Percentiles rank a stretch among this genome's conserved stretches.
Evolutionary conservation across 495 filamentous ascomycete genomes (phyloP).

Genomic region (Letharia lupina): DNA sequence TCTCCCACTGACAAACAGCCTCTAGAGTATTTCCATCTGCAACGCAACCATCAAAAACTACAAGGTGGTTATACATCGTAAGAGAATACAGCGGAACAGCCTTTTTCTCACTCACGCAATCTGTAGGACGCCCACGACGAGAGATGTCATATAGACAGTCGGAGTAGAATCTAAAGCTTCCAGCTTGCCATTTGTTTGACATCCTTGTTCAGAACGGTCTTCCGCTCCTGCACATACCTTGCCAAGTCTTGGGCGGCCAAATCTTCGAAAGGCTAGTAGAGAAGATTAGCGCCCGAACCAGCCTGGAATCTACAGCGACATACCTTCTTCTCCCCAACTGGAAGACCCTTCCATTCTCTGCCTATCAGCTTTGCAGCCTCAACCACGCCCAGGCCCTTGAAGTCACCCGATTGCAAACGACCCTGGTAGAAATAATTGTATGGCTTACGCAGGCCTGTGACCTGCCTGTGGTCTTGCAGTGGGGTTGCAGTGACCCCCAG

Average conservation of each 20-base stretch:
- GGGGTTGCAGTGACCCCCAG: constrained; percentile 19
- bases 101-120: neutral
- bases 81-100: neutral
- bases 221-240: constrained; percentile 24
- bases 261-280: constrained; percentile 20
- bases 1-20: neutral
- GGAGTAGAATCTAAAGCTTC: neutral
- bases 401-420: constrained; percentile 40
- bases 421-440: constrained; percentile 43
- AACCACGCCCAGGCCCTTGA: constrained; percentile 28
- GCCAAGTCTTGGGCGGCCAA: constrained; percentile 15
- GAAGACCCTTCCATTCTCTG: constrained; percentile 51
- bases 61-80: constrained; percentile 1
- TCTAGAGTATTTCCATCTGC: neutral
- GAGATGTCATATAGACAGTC: neutral
- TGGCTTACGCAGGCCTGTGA: constrained; percentile 36
- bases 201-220: constrained; percentile 23
- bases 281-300: neutral
- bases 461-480: constrained; percentile 51
- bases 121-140: neutral
- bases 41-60: neutral
- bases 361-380: constrained; percentile 31
- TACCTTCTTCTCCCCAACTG: constrained; percentile 49
- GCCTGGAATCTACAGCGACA: neutral
- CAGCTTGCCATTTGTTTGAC: neutral